Evolutionary conservation across 306 rosid species (phyloP).

Genomic region (Fragaria vesca): DNA sequence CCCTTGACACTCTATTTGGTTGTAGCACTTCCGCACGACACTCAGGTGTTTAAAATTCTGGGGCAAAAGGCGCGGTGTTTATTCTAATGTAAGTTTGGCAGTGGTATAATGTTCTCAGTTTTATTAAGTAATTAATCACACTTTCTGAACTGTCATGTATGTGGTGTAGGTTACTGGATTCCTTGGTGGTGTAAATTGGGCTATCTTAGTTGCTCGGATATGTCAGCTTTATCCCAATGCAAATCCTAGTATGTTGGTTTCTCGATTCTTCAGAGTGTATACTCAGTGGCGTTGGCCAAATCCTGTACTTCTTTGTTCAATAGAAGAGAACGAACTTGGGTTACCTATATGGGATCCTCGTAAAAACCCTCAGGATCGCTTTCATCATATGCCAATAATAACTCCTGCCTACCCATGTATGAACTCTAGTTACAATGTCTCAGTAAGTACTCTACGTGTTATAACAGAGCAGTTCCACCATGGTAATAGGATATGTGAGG

Average conservation of each 20-base stretch:
- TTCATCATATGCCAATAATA: constrained; percentile 91
- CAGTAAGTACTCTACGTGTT: constrained; percentile 94
- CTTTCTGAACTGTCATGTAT: constrained; percentile 18
- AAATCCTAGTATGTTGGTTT: constrained; percentile 93
- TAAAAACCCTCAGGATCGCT: constrained; percentile 74
- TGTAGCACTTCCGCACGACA: constrained; percentile 82
- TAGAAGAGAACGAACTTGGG: constrained; percentile 88
- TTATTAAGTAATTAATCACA: not conserved
- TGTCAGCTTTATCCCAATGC: constrained; percentile 99
- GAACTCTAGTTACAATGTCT: constrained; percentile 98
- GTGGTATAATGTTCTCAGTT: constrained; percentile 8
- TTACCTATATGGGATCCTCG: constrained; percentile 97
- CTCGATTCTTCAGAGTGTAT: constrained; percentile 94
- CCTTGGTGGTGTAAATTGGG: constrained; percentile 99
- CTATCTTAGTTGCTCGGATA: constrained; percentile 88
- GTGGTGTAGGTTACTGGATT: constrained; percentile 84
- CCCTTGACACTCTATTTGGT: constrained; percentile 31
- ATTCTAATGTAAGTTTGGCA: constrained; percentile 77
- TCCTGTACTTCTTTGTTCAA: constrained; percentile 92
- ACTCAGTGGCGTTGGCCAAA: constrained; percentile 99
- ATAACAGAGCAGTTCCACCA: constrained; percentile 83
- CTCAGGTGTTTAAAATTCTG: constrained; percentile 90
- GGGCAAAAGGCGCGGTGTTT: constrained; percentile 97
- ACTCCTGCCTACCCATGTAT: constrained; percentile 99
- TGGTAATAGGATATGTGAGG: constrained; percentile 85